phyloP scores from a whole-genome alignment of 805 yeast species.

The Vanderwaltozyma verrucispora region DNA sequence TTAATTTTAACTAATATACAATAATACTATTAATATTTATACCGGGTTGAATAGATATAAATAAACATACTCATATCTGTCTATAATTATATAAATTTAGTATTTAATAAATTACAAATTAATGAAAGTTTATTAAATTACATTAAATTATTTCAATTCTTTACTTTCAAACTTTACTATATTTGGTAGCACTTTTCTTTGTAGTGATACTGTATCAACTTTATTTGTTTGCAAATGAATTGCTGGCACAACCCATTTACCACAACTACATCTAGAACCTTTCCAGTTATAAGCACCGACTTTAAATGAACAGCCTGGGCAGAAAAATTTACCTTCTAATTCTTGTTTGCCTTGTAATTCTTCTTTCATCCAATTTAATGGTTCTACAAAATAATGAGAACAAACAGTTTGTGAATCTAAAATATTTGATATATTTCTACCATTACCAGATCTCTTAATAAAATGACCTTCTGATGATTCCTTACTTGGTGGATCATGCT shows the following conservation, averaged over 20 bases:
- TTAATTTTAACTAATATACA: slow-evolving; percentile 1
- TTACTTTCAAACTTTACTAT: slow-evolving; percentile 12
- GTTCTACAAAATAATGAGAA: slow-evolving; percentile 83
- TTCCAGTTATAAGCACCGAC: slow-evolving; percentile 93
- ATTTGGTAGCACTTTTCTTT: slow-evolving; percentile 16
- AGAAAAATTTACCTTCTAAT: slow-evolving; percentile 75
- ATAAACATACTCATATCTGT: too few species aligned
- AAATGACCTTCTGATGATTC: slow-evolving; percentile 58
- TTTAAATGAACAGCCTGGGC: slow-evolving; percentile 78
- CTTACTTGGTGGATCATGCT: slow-evolving; percentile 57
- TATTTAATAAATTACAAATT: too few species aligned
- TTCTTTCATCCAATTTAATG: slow-evolving; percentile 82
- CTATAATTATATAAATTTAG: too few species aligned
- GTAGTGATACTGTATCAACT: slow-evolving; percentile 50
- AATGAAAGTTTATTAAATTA: too few species aligned
- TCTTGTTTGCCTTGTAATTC: slow-evolving; percentile 60
- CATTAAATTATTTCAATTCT: background rate
- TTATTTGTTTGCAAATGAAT: slow-evolving; percentile 70
- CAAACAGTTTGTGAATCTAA: slow-evolving; percentile 52
- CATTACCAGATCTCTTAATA: slow-evolving; percentile 50
- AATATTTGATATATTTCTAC: slow-evolving; percentile 48
- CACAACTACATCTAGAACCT: slow-evolving; percentile 90
- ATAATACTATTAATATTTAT: too few species aligned
- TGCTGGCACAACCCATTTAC: slow-evolving; percentile 92
- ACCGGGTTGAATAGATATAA: too few species aligned